Evolutionary conservation across 208 protist genomes (phyloP).

Genomic region (Borovskyia barvae): DNA sequence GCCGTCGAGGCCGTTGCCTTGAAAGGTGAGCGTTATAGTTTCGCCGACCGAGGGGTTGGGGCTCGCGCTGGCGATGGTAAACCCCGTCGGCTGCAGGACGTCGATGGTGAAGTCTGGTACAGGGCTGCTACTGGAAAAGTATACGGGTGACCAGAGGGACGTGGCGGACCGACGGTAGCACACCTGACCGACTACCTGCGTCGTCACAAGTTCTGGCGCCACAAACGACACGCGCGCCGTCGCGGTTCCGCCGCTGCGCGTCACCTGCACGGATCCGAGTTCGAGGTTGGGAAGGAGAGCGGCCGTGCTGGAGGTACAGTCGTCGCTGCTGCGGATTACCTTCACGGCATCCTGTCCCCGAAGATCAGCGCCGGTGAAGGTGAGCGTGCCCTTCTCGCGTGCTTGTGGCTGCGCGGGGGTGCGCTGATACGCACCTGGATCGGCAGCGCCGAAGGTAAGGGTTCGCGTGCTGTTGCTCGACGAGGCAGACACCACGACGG

Average conservation of each 20-base stretch:
- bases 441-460: conserved; percentile 45
- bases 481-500: conserved; percentile 36
- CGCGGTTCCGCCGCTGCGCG: background rate
- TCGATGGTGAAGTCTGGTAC: conserved; percentile 73
- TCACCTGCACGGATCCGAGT: conserved; percentile 32
- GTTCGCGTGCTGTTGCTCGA: conserved; percentile 5
- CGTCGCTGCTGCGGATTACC: conserved; percentile 41
- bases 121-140: conserved; percentile 30
- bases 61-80: conserved; percentile 35
- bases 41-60: conserved; percentile 48
- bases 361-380: conserved; percentile 58
- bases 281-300: conserved; percentile 63
- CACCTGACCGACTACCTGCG: conserved; percentile 53
- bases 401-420: conserved; percentile 66
- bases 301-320: conserved; percentile 53
- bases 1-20: conserved; percentile 53
- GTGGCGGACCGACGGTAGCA: conserved; percentile 63
- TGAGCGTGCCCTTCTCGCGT: conserved; percentile 52
- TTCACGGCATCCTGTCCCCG: conserved; percentile 47
- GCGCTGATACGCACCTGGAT: conserved; percentile 60
- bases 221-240: conserved; percentile 48
- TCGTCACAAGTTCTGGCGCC: conserved; percentile 53
- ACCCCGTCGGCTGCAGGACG: conserved; percentile 75
- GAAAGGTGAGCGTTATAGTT: conserved; percentile 52
- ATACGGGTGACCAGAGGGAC: conserved; percentile 56